Base-by-base conservation (phyloP, 2,329 filamentous ascomycete genomes). In the Penicillium verrucosum region DNA sequence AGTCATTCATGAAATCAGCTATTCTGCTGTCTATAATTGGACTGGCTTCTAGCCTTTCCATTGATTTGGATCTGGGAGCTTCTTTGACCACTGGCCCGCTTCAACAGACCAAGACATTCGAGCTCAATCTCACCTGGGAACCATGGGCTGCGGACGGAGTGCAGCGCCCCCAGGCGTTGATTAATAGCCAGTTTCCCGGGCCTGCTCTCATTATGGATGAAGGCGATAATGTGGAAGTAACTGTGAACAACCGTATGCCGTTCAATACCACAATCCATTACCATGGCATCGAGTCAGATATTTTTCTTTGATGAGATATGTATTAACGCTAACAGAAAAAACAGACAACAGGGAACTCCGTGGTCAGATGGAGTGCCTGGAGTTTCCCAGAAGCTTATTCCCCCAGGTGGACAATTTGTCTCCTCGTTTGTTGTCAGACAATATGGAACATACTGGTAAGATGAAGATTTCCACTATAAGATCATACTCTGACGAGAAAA, bases 361-460 rank as follows among this genome's bases (percentile, higher is more conserved):
- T 85, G 81, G 82, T 78, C 81, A 1, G 83, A 86, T 58, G 83
- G 83, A 27, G 79, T 82, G 0, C 80, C 81, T 2, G 82, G 82
- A 6, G 67, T 85, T 2, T 77, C 78, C 2, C 82, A 85, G 60
- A 73, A 71, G 5, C 71, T 77, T 11, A 83, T 85, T 56, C 63
- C 70, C 9, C 77, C 82, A 0, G 78, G 78, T 3, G 64, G 65
- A 7, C 74, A 64, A 37, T 85, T 80, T 62, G 73, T 72, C 1
- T 81, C 85, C 63, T 72, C 73, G 36, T 86, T 80, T 70, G 75
- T 72, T 30, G 81, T 82, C 0, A 76, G 74, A 0, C 79, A 82
- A 57, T 78, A 81, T 60, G 84, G 84, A 21, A 80, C 76, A 54
- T 83, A 81, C 70, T 86, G 52, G 56, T 53, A 18, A 25, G 54